phyloP scores from a whole-genome alignment of 345 rosid species.

The Durio zibethinus region DNA sequence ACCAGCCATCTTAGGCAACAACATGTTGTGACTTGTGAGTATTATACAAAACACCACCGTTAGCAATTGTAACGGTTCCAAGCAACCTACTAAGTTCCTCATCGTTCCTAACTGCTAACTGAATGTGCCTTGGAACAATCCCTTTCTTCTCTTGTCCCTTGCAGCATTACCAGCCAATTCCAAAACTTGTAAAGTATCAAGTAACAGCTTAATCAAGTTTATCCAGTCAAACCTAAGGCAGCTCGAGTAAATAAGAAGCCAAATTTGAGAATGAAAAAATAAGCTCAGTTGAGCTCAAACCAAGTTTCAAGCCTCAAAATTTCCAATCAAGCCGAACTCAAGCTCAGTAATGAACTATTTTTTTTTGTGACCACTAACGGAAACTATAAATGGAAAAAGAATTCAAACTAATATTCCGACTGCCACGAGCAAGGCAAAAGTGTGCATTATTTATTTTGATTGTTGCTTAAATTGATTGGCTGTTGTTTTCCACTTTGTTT shows the following conservation, averaged over 20 bases:
- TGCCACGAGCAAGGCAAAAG: not conserved
- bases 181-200: slow-evolving; percentile 18
- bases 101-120: slow-evolving; percentile 35
- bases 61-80: slow-evolving; percentile 14
- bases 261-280: no score
- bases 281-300: no score
- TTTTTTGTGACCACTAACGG: no score
- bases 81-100: slow-evolving; percentile 28
- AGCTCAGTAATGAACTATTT: no score
- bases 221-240: no score
- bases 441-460: not conserved
- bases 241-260: no score
- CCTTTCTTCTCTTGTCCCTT: slow-evolving; percentile 37
- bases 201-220: no score
- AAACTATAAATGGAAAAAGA: not conserved
- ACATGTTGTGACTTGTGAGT: slow-evolving; percentile 11
- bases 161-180: slow-evolving; percentile 46
- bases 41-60: slow-evolving; percentile 13
- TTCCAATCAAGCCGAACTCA: no score
- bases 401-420: no score
- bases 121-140: slow-evolving; percentile 37
- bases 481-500: not conserved
- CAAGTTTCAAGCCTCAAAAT: no score
- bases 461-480: not conserved
- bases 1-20: slow-evolving; percentile 6